Conservation (phyloP, 2,329 filamentous ascomycete genomes). For the Penicillium sumatraense region DNA sequence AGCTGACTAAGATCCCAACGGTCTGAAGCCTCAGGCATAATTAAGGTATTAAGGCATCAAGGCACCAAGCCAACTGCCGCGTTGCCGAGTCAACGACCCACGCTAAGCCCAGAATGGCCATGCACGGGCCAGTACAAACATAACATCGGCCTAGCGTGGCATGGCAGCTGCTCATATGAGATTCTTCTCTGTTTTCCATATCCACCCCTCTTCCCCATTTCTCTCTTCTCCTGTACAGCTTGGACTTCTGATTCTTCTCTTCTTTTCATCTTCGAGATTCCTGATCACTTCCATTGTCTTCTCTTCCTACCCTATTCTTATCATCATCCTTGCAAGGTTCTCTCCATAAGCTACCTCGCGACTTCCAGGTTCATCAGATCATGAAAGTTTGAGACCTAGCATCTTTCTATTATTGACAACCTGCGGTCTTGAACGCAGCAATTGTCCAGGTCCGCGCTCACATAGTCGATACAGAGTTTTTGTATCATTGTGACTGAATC, state of each 20-base stretch:
- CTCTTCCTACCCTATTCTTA: constrained; percentile 31
- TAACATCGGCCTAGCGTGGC: constrained; percentile 45
- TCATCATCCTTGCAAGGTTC: constrained; percentile 10
- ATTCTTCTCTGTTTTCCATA: constrained; percentile 28
- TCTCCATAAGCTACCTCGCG: constrained; percentile 1
- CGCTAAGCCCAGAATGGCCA: constrained; percentile 35
- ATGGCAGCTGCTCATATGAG: constrained; percentile 40
- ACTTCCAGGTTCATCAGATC: constrained; percentile 18
- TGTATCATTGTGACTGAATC: constrained; percentile 5
- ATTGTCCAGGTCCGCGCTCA: constrained; percentile 14
- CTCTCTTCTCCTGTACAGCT: constrained; percentile 19
- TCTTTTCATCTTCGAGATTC: too few species aligned
- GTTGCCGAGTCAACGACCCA: constrained; percentile 46
- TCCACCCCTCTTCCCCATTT: constrained; percentile 22
- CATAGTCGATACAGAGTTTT: constrained; percentile 4
- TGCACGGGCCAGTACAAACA: constrained; percentile 39
- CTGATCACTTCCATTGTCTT: too few species aligned
- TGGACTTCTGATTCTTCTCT: background rate
- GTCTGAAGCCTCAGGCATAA: constrained; percentile 20
- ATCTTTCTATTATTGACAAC: constrained; percentile 14
- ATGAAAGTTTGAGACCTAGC: constrained; percentile 34
- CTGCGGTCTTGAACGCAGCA: constrained; percentile 14
- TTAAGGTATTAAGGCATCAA: constrained; percentile 27
- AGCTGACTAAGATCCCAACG: constrained; percentile 14
- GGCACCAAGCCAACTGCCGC: constrained; percentile 8